These are phyloP conservation scores for Citrullus colocynthis DNA, from an alignment of 306 rosid species.

Conservation along the genomic window DNA sequence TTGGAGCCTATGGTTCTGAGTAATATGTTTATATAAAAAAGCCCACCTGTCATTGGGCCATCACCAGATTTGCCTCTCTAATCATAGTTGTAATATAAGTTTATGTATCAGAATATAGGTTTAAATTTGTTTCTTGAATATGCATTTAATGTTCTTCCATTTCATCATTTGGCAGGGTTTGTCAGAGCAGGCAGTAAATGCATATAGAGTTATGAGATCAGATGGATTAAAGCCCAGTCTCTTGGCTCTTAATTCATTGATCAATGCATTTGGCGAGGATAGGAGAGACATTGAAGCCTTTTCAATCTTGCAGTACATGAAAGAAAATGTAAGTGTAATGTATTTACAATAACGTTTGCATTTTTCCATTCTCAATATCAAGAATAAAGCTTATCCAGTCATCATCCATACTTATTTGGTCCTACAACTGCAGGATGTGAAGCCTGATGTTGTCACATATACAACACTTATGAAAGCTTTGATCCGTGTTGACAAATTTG, in stretches of 20 bases:
- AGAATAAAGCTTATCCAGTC: neutral
- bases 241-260: slow-evolving; percentile 78
- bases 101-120: neutral
- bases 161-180: slow-evolving; percentile 49
- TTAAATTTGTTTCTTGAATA: neutral
- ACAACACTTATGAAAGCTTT: slow-evolving; percentile 94
- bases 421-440: slow-evolving; percentile 47
- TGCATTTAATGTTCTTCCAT: slow-evolving; percentile 16
- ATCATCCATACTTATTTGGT: neutral
- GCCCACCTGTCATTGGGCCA: neutral
- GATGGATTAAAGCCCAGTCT: slow-evolving; percentile 84
- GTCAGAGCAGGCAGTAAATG: slow-evolving; percentile 76
- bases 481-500: slow-evolving; percentile 64
- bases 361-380: neutral
- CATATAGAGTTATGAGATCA: slow-evolving; percentile 64
- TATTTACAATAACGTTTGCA: neutral
- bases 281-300: slow-evolving; percentile 88
- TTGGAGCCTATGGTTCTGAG: neutral
- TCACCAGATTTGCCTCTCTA: neutral
- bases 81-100: neutral
- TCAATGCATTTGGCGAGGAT: slow-evolving; percentile 85
- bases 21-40: neutral
- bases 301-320: slow-evolving; percentile 81
- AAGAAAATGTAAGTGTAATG: slow-evolving; percentile 44
- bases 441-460: slow-evolving; percentile 87